These are phyloP conservation scores for Aspergillus pseudonomiae DNA, from an alignment of 2,329 filamentous ascomycete genomes.

Conservation along the genomic window DNA sequence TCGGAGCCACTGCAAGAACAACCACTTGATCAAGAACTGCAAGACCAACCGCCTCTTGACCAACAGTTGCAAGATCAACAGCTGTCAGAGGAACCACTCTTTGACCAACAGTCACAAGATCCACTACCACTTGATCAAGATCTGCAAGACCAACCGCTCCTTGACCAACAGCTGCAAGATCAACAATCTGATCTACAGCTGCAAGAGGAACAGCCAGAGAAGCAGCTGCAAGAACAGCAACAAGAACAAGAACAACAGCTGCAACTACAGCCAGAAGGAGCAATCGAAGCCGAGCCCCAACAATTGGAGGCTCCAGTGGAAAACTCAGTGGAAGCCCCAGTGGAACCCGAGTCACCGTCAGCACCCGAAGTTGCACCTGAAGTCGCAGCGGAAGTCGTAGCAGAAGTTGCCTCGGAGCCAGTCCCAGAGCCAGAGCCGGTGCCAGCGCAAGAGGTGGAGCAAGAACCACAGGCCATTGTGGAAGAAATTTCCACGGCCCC, in stretches of 20 bases:
- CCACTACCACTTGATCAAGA: background rate
- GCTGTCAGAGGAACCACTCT: background rate
- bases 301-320: conserved; percentile 11
- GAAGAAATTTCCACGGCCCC: conserved; percentile 19
- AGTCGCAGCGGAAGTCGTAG: background rate
- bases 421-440: conserved; percentile 13
- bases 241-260: conserved; percentile 12
- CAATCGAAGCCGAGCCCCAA: conserved; percentile 10
- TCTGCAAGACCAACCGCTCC: background rate
- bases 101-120: background rate
- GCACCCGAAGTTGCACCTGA: conserved; percentile 1
- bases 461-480: conserved; percentile 22
- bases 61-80: conserved; percentile 12
- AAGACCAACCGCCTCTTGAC: background rate
- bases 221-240: conserved; percentile 7
- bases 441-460: conserved; percentile 17
- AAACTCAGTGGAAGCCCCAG: background rate
- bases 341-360: conserved; percentile 6
- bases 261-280: conserved; percentile 8
- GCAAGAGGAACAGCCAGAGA: conserved; percentile 8
- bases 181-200: background rate
- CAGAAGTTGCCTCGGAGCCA: conserved; percentile 10
- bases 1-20: background rate
- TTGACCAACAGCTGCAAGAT: background rate
- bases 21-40: conserved; percentile 13